A percentile compares a stretch with the other conserved stretches of the same genome.
phyloP scores from a whole-genome alignment of 148 eudicot genomes.

The Rhododendron henanense region DNA sequence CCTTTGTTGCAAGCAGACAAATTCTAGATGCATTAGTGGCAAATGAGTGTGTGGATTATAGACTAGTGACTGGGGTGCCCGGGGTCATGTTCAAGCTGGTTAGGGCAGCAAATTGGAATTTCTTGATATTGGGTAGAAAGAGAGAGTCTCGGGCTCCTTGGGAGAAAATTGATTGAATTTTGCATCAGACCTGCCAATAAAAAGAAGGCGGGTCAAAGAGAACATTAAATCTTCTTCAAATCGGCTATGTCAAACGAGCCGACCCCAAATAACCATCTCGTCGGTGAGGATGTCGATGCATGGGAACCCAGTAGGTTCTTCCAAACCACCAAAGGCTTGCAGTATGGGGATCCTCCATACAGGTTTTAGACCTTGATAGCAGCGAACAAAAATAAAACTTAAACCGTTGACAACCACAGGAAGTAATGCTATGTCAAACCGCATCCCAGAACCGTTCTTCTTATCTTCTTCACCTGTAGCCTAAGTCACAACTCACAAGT shows the following conservation, averaged over 20 bases:
- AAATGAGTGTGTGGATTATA: not conserved
- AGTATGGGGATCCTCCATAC: not conserved
- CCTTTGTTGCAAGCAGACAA: not conserved
- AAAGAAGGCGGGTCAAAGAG: no score
- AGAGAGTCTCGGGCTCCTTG: not conserved
- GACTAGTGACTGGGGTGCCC: not conserved
- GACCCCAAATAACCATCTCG: not conserved
- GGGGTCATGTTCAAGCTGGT: not conserved
- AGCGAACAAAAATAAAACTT: not conserved
- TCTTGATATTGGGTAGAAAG: not conserved
- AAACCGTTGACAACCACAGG: not conserved
- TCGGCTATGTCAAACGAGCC: no score
- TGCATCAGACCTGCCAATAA: not conserved
- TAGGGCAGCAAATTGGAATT: not conserved
- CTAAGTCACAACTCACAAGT: not conserved
- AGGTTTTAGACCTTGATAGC: not conserved
- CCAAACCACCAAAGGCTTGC: not conserved
- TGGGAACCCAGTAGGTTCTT: not conserved
- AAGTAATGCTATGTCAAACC: not conserved
- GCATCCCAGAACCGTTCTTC: not conserved
- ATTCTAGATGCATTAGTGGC: not conserved
- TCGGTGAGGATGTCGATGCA: not conserved
- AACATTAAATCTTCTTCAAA: no score
- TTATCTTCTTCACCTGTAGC: not conserved
- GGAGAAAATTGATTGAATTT: not conserved